Percentiles rank a stretch among this genome's conserved stretches.
These are phyloP conservation scores for Tricholoma terreum DNA, from an alignment of 768 basidiomycete genomes.

Conservation along the genomic window DNA sequence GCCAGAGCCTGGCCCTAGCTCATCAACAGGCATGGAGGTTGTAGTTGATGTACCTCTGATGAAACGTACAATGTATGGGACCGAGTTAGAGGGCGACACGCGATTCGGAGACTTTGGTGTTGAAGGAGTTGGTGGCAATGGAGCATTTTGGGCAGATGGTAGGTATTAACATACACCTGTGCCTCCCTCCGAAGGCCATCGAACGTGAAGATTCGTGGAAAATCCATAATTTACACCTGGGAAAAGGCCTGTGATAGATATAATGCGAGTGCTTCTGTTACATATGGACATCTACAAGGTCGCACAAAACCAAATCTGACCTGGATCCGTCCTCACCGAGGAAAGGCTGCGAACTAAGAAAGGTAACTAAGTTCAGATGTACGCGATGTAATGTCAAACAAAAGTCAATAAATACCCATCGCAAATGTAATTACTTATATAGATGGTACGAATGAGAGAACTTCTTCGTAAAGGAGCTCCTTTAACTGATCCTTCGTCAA, in stretches of 20 bases:
- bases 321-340: constrained; percentile 17
- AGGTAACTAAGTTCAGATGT: neutral
- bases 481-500: constrained; percentile 80
- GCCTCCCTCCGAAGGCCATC: no score
- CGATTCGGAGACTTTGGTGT: constrained; percentile 84
- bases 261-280: neutral
- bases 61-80: constrained; percentile 80
- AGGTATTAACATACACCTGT: constrained; percentile 31
- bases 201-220: neutral
- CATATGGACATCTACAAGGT: neutral
- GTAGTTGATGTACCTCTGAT: constrained; percentile 37
- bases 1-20: constrained; percentile 28
- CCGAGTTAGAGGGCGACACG: constrained; percentile 77
- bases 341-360: constrained; percentile 13
- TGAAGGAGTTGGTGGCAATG: constrained; percentile 66
- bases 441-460: constrained; percentile 67
- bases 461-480: constrained; percentile 80
- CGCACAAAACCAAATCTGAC: neutral
- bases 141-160: constrained; percentile 56
- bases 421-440: constrained; percentile 36
- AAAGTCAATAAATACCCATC: constrained; percentile 11
- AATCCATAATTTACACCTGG: neutral
- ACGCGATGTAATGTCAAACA: constrained; percentile 11
- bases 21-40: constrained; percentile 14
- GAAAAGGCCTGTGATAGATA: neutral